These are phyloP conservation scores for Brachypodium distachyon DNA, from an alignment of 202 grass and related monocot species.

Conservation along the genomic window DNA sequence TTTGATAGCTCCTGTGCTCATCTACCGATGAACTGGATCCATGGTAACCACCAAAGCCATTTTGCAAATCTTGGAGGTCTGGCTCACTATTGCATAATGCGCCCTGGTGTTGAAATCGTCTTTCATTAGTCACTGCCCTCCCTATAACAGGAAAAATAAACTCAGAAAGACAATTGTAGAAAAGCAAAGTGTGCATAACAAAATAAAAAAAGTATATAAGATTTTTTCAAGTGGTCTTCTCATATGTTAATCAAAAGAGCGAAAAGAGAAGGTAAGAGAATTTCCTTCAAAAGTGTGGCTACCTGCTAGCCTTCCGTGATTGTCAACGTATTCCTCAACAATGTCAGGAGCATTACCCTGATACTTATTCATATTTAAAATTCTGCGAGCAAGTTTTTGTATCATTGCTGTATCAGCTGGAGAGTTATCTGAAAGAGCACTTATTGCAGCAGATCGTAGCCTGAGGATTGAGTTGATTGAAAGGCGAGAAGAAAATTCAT, in stretches of 20 bases:
- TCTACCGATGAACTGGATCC: conserved; percentile 19
- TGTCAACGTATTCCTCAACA: not conserved
- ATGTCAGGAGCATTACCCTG: conserved; percentile 35
- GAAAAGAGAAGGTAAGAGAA: not conserved
- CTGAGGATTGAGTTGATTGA: conserved; percentile 92
- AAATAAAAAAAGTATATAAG: not conserved
- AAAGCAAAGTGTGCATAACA: not conserved
- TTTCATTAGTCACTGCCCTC: conserved; percentile 17
- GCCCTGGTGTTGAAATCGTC: conserved; percentile 16
- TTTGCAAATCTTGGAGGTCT: conserved; percentile 39
- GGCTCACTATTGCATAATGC: conserved; percentile 30
- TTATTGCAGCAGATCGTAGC: conserved; percentile 76
- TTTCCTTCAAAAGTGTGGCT: conserved; percentile 9
- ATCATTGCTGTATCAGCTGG: conserved; percentile 86
- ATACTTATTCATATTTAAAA: conserved; percentile 68
- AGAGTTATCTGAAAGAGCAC: conserved; percentile 68
- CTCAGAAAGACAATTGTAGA: not conserved
- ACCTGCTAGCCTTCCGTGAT: conserved; percentile 12
- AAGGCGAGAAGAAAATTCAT: conserved; percentile 84
- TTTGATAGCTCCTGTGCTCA: conserved; percentile 15
- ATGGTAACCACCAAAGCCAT: conserved; percentile 12
- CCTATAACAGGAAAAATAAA: conserved; percentile 25
- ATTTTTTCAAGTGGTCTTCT: not conserved
- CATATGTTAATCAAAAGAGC: not conserved
- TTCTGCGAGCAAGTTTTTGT: conserved; percentile 79